A percentile compares a stretch with the other conserved stretches of the same genome.
Conservation (phyloP, 768 basidiomycete species). For the Psilocybe subaeruginosa region DNA sequence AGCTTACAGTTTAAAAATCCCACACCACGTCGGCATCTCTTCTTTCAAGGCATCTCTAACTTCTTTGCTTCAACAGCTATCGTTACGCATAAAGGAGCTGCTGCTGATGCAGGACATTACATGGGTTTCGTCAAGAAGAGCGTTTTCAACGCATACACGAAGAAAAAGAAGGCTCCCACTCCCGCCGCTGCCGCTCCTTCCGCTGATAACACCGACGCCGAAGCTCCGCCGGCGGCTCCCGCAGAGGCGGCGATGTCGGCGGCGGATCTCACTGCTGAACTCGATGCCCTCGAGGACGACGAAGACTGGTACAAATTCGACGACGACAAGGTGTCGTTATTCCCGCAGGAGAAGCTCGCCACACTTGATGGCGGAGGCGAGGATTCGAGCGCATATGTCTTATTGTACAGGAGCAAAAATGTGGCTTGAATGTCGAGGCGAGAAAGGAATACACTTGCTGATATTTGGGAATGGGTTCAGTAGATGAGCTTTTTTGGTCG, state of each 20-base stretch:
- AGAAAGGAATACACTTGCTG: neutral
- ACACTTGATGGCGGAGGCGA: slow-evolving; percentile 92
- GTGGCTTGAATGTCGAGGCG: neutral
- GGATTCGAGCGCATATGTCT: slow-evolving; percentile 87
- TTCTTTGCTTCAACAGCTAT: slow-evolving; percentile 57
- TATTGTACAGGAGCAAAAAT: slow-evolving; percentile 78
- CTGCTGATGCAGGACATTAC: slow-evolving; percentile 95
- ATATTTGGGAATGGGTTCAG: neutral
- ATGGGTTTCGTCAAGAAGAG: slow-evolving; percentile 89
- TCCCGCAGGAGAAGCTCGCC: slow-evolving; percentile 81
- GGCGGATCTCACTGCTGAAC: slow-evolving; percentile 27
- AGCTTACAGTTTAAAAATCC: slow-evolving; percentile 31
- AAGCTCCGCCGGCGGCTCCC: neutral
- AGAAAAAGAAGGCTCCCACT: slow-evolving; percentile 16
- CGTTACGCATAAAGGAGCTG: slow-evolving; percentile 95
- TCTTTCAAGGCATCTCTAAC: neutral
- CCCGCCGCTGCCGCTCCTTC: neutral
- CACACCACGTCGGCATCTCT: neutral
- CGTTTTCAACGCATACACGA: slow-evolving; percentile 53
- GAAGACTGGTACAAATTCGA: slow-evolving; percentile 97
- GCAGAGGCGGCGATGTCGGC: neutral
- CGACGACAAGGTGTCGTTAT: slow-evolving; percentile 90
- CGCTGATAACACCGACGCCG: neutral
- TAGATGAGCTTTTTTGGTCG: neutral
- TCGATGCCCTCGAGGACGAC: slow-evolving; percentile 56